Conservation (phyloP, 495 filamentous ascomycete genomes). For the Parmelia sp. region DNA sequence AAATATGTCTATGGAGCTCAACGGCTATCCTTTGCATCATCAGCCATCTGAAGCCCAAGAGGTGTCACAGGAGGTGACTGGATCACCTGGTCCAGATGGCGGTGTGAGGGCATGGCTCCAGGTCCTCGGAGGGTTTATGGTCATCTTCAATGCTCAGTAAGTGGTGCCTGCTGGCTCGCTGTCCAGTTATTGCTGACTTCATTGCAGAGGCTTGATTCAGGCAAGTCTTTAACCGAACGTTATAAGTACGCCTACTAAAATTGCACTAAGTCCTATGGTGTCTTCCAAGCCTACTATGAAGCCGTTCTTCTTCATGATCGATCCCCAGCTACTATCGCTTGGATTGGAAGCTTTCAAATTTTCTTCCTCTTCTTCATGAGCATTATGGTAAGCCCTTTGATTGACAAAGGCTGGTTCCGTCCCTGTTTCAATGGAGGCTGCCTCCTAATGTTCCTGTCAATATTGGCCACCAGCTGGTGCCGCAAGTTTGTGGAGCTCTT, state of each 20-base stretch:
- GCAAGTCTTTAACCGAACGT: background rate
- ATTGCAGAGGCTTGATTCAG: constrained; percentile 1
- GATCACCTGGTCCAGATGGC: constrained; percentile 2
- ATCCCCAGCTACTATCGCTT: constrained; percentile 40
- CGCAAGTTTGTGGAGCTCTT: constrained; percentile 66
- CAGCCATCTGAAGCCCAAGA: background rate
- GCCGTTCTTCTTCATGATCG: constrained; percentile 26
- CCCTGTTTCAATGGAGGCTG: constrained; percentile 44
- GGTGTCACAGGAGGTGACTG: background rate
- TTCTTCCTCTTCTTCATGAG: constrained; percentile 34
- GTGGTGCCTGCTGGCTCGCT: background rate
- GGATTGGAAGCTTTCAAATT: constrained; percentile 43
- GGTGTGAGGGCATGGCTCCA: constrained; percentile 18
- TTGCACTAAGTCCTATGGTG: constrained; percentile 21
- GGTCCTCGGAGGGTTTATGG: constrained; percentile 14
- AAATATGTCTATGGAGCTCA: background rate
- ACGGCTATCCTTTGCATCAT: background rate
- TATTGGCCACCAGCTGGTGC: constrained; percentile 62
- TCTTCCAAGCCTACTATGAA: constrained; percentile 41
- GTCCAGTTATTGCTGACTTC: background rate
- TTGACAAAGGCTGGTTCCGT: constrained; percentile 25
- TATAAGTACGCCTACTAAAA: background rate
- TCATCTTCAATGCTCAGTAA: constrained; percentile 23
- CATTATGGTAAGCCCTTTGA: constrained; percentile 31
- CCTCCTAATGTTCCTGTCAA: constrained; percentile 53